Evolutionary conservation across 306 rosid species (phyloP), one percentile per base, ranked within the genome.

Genomic region (Canavalia gladiata): DNA sequence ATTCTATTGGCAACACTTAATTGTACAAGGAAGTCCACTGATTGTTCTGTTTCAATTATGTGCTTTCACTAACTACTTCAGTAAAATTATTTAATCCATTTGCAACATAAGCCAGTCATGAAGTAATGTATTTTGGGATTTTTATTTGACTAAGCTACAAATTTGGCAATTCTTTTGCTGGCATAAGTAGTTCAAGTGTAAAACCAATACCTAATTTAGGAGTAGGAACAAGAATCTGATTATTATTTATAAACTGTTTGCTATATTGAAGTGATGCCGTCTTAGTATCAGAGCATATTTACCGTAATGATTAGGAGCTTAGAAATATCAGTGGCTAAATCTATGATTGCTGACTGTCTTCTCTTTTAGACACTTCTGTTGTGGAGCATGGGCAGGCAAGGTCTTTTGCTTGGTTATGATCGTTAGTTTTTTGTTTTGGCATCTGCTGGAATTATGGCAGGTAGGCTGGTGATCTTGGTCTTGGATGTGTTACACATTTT

Each of bases 311-410:
- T 4, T 83, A 50, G 63, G 68, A 65, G 45, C 59, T 83, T 4
- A 64, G n/a, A 73, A 50, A 64, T 41, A 31, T 35, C 58, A 42
- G 39, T 56, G n/a, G 76, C 50, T 68, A 43, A 42, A 69, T 45
- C 46, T 31, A 7, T 2, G 31, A 35, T 5, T 81, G 49, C 68
- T 89, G 28, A 78, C 72, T 64, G 64, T 64, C 25, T 56, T 12
- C 68, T 85, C 52, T 69, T 67, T 58, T 80, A 93, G 97, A 81
- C 82, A 91, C 78, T 92, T 90, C 59, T 83, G 93, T 0, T 90
- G 97, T 74, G 97, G 97, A 81, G 76, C 93, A 66, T 93, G 92
- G 92, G 97, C 97, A 5, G 97, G 97, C 63, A 93, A 91, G 83
- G 87, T 93, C 45, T 91, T 91, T 86, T 91, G 91, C 87, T 79